Conservation (phyloP, 139 green algal genomes). For the Tetraselmis chui region DNA sequence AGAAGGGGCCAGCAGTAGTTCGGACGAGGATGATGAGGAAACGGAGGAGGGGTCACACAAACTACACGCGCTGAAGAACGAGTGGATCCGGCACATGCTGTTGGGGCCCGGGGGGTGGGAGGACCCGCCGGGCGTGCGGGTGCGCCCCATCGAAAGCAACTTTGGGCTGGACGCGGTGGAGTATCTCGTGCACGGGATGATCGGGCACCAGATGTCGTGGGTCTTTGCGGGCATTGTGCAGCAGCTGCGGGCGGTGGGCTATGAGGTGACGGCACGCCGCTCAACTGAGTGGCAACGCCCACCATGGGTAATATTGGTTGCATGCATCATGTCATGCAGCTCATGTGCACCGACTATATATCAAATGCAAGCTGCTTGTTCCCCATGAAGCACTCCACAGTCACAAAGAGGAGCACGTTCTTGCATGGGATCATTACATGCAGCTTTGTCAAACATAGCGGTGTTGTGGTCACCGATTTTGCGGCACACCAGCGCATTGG, state of each 20-base stretch:
- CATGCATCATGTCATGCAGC: no score
- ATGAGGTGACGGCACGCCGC: neutral
- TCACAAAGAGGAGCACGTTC: no score
- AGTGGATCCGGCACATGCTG: neutral
- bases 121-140: neutral
- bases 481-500: no score
- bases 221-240: neutral
- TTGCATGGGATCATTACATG: no score
- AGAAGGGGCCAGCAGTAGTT: neutral
- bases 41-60: no score
- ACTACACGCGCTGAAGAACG: neutral
- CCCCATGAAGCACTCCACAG: no score
- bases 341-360: no score
- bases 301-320: no score
- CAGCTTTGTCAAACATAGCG: no score
- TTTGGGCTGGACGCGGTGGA: neutral
- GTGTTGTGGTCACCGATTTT: no score
- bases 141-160: neutral
- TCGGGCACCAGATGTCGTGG: neutral
- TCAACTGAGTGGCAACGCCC: no score
- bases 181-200: neutral
- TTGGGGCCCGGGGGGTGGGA: neutral
- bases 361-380: no score
- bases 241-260: neutral
- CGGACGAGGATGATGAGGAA: neutral